Evolutionary conservation across 176 grass and related monocot genomes (phyloP).

Genomic region (Themeda triandra): DNA sequence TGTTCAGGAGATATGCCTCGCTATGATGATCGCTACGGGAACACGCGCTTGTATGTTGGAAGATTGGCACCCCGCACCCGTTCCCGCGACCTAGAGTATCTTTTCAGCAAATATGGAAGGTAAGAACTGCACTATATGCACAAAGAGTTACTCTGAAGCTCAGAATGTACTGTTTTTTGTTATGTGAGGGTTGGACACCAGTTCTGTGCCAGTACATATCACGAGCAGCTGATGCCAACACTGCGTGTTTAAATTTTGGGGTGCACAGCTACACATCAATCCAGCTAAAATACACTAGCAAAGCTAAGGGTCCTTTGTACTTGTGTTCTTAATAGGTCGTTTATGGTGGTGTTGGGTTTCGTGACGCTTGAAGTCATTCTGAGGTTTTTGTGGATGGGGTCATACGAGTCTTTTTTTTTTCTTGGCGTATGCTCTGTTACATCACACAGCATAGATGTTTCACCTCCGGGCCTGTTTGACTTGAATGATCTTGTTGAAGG

Average conservation of each 20-base stretch:
- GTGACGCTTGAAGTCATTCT: not conserved
- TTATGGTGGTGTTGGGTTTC: not conserved
- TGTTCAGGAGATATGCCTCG: conserved; percentile 93
- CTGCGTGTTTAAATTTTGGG: not conserved
- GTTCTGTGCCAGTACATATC: not conserved
- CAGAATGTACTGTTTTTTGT: too few species aligned
- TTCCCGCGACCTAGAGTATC: conserved; percentile 81
- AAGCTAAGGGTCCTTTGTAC: not conserved
- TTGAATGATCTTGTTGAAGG: conserved; percentile 99
- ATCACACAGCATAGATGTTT: conserved; percentile 48
- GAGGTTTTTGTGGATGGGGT: not conserved
- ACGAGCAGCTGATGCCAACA: not conserved
- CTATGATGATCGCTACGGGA: conserved; percentile 75
- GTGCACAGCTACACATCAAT: not conserved
- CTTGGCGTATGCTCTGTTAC: conserved; percentile 21
- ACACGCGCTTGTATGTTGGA: conserved; percentile 81
- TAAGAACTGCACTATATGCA: conserved; percentile 13
- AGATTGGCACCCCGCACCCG: conserved; percentile 71
- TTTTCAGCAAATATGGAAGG: conserved; percentile 97
- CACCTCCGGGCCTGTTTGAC: conserved; percentile 67
- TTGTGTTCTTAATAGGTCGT: not conserved
- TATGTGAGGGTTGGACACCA: not conserved
- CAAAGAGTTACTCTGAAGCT: too few species aligned
- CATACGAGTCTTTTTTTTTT: not conserved
- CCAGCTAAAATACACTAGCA: not conserved